Conservation (phyloP, 805 yeast genomes). For the Yarrowia alimentaria region DNA sequence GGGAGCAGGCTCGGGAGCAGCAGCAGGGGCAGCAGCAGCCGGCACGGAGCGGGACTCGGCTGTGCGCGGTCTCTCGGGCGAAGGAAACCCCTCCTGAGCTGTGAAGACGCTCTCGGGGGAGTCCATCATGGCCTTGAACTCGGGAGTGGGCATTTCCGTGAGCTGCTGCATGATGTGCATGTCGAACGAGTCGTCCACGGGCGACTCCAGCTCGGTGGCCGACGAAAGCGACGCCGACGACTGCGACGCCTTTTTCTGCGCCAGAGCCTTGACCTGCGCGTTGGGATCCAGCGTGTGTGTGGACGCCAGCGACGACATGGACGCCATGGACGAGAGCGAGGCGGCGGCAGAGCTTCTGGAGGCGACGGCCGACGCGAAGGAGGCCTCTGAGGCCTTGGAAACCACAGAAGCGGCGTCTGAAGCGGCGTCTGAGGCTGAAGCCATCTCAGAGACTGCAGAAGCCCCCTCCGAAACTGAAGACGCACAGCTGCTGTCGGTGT, state of each 20-base stretch:
- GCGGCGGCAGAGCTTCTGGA: no score
- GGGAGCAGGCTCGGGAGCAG: background rate
- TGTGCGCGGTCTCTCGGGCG: no score
- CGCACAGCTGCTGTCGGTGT: slow-evolving; percentile 1
- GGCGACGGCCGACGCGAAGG: no score
- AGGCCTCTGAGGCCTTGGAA: background rate
- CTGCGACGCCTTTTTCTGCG: no score
- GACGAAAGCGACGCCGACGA: no score
- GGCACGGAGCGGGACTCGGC: background rate
- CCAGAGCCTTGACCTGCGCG: no score
- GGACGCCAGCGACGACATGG: background rate
- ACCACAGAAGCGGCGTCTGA: background rate
- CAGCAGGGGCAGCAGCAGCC: background rate
- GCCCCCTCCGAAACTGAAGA: background rate
- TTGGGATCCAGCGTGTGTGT: slow-evolving; percentile 11
- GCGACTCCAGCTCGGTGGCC: no score
- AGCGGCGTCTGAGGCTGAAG: no score
- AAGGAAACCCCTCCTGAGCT: no score
- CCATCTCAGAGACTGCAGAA: background rate
- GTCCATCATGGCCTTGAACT: slow-evolving; percentile 23
- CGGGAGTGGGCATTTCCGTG: slow-evolving; percentile 28
- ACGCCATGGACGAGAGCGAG: no score
- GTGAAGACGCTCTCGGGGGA: background rate
- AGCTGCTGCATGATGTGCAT: slow-evolving; percentile 26
- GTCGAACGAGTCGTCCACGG: slow-evolving; percentile 13